Percentiles rank a stretch among this genome's conserved stretches.
phyloP scores from a whole-genome alignment of 169 alveolate genomes.

The Theileria orientalis region DNA sequence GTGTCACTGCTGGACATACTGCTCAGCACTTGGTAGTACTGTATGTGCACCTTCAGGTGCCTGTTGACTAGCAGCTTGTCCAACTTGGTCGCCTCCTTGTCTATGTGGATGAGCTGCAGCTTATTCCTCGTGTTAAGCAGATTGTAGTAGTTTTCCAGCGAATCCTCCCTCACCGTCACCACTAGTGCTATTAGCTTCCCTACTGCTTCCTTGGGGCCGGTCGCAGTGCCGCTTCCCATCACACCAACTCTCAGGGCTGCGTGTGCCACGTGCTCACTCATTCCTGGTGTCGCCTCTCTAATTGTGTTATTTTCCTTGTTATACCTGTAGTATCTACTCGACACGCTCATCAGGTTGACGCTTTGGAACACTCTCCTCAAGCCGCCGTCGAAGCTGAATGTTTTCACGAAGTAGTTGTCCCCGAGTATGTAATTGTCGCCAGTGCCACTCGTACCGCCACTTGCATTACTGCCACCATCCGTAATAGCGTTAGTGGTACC shows the following conservation, averaged over 20 bases:
- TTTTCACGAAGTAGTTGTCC: too few species aligned
- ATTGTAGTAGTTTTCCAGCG: constrained; percentile 8
- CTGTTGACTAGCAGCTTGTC: neutral
- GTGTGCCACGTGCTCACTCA: constrained; percentile 29
- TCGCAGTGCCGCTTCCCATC: constrained; percentile 1
- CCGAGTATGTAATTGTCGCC: too few species aligned
- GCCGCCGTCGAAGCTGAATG: too few species aligned
- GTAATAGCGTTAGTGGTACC: too few species aligned
- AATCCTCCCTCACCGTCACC: constrained; percentile 13
- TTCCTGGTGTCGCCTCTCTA: too few species aligned
- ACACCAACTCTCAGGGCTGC: neutral
- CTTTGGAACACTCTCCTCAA: neutral
- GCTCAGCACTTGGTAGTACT: neutral
- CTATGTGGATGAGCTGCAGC: constrained; percentile 36
- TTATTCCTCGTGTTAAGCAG: constrained; percentile 39
- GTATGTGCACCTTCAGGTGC: neutral
- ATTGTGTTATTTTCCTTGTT: neutral
- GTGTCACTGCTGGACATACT: neutral
- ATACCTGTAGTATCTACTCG: neutral
- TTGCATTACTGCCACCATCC: too few species aligned
- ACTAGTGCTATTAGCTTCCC: constrained; percentile 42
- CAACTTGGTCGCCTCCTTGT: constrained; percentile 7
- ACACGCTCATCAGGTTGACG: constrained; percentile 3
- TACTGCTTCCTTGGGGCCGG: neutral
- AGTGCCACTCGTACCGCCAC: too few species aligned